Percentiles rank a stretch among this genome's conserved stretches.
Conservation (phyloP, 2,329 filamentous ascomycete species). For the Aspergillus arachidicola region DNA sequence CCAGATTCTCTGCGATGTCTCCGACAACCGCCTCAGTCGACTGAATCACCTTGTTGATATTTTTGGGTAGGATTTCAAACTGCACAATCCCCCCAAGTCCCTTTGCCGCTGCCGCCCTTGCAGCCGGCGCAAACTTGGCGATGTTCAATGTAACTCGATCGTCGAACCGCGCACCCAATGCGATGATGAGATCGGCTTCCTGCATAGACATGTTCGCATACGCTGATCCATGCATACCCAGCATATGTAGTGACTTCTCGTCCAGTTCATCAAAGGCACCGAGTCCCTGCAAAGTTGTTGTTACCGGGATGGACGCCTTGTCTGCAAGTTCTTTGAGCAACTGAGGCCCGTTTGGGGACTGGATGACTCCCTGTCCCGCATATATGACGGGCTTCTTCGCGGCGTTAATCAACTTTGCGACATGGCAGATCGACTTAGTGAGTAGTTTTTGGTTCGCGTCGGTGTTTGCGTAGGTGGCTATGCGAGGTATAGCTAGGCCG, state of each 20-base stretch:
- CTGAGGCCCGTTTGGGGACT: constrained; percentile 70
- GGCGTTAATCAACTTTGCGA: constrained; percentile 77
- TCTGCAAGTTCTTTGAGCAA: constrained; percentile 78
- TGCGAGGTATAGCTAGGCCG: not conserved
- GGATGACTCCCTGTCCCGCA: constrained; percentile 82
- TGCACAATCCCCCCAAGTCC: constrained; percentile 88
- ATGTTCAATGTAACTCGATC: constrained; percentile 83
- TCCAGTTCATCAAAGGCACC: constrained; percentile 88
- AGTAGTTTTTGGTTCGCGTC: constrained; percentile 24
- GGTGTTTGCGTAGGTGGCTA: constrained; percentile 32
- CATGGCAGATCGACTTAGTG: constrained; percentile 61
- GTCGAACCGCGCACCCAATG: constrained; percentile 86
- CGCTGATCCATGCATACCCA: constrained; percentile 92
- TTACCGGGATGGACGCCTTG: constrained; percentile 85
- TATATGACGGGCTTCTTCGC: constrained; percentile 92
- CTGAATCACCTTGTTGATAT: constrained; percentile 97
- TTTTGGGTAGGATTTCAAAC: constrained; percentile 96
- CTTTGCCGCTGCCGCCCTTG: constrained; percentile 63
- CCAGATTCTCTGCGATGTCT: constrained; percentile 78
- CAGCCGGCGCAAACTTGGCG: constrained; percentile 80
- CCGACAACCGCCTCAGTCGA: constrained; percentile 90
- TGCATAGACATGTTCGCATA: constrained; percentile 97
- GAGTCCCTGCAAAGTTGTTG: constrained; percentile 87
- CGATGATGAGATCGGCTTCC: constrained; percentile 89
- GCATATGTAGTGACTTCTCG: constrained; percentile 90